These are phyloP conservation scores for Solanum pennellii DNA, from an alignment of 257 asterid genomes.

Conservation along the genomic window DNA sequence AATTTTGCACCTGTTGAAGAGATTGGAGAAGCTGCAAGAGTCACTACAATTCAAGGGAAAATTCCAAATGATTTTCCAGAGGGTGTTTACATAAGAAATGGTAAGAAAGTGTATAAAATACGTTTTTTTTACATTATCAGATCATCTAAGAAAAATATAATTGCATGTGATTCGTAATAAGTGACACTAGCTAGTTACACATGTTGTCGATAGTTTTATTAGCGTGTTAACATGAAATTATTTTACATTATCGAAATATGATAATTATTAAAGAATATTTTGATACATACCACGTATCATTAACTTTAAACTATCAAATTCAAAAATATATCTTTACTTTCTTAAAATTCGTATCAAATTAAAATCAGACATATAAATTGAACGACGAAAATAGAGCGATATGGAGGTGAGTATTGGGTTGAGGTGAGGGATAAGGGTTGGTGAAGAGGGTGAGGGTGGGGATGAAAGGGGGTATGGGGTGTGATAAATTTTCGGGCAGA, in stretches of 20 bases:
- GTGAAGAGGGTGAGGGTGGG: not conserved
- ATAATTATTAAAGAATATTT: too few species aligned
- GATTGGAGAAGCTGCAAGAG: constrained; percentile 23
- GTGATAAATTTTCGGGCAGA: not conserved
- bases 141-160: not conserved
- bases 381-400: too few species aligned
- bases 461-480: not conserved
- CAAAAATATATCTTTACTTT: rapidly evolving
- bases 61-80: constrained; percentile 49
- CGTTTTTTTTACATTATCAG: not conserved
- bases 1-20: constrained; percentile 64
- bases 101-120: not conserved
- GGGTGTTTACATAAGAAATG: constrained; percentile 57
- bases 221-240: too few species aligned
- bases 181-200: not conserved
- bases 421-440: not conserved
- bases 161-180: not conserved
- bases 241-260: too few species aligned
- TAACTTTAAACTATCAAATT: too few species aligned
- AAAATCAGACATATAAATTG: too few species aligned
- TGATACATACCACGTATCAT: not conserved
- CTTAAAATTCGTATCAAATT: too few species aligned
- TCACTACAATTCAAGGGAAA: constrained; percentile 17
- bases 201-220: not conserved
- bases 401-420: not conserved